These are phyloP conservation scores for Cryptococcus hybrid DNA, from an alignment of 1,284 basidiomycete genomes.

Conservation along the genomic window DNA sequence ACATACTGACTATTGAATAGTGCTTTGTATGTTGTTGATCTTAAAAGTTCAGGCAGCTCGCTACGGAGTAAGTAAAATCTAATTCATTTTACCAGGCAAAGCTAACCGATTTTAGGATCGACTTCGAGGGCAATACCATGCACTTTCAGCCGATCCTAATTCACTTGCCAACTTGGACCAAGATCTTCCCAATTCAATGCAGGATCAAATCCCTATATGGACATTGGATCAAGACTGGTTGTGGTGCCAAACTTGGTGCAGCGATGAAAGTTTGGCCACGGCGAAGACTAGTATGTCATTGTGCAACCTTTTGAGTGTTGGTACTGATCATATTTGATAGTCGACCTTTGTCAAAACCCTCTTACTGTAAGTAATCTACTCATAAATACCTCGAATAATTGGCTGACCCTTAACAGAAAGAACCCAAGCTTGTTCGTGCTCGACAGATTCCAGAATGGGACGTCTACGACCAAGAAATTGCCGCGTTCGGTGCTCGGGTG, in stretches of 20 bases:
- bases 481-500: constrained; percentile 63
- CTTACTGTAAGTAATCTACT: constrained; percentile 63
- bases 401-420: constrained; percentile 66
- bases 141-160: constrained; percentile 86
- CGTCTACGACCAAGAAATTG: constrained; percentile 66
- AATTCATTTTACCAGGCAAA: neutral
- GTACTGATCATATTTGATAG: constrained; percentile 53
- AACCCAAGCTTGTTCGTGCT: constrained; percentile 89
- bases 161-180: constrained; percentile 95
- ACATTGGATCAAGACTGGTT: constrained; percentile 88
- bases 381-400: neutral
- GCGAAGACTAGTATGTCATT: constrained; percentile 53
- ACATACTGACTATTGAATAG: constrained; percentile 52
- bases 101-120: constrained; percentile 58
- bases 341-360: constrained; percentile 91
- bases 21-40: constrained; percentile 92
- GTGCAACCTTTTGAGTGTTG: neutral
- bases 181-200: constrained; percentile 90
- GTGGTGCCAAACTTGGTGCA: constrained; percentile 65
- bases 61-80: constrained; percentile 62
- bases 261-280: constrained; percentile 50
- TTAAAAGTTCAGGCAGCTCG: constrained; percentile 90
- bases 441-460: constrained; percentile 98
- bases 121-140: constrained; percentile 87
- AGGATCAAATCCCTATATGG: constrained; percentile 77